Percentiles rank a stretch among this genome's conserved stretches.
These are phyloP conservation scores for Gnomoniopsis sp. DNA, from an alignment of 2,329 filamentous ascomycete genomes.

Conservation along the genomic window DNA sequence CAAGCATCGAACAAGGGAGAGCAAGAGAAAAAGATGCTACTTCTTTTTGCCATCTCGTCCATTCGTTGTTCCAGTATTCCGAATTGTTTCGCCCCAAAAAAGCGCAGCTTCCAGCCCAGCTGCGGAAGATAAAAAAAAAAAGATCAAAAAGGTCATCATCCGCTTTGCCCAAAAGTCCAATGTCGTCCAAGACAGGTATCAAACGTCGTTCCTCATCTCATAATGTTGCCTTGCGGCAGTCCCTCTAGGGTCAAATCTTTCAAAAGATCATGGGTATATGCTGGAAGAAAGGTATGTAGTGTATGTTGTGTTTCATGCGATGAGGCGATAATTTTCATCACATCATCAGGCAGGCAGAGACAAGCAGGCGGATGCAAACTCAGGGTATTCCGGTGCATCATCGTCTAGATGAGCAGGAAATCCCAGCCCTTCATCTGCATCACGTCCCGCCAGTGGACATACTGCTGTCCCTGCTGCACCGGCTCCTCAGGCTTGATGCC, in stretches of 20 bases:
- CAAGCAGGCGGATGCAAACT: slow-evolving; percentile 15
- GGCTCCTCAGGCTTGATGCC: slow-evolving; percentile 27
- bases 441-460: slow-evolving; percentile 90
- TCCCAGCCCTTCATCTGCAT: slow-evolving; percentile 92
- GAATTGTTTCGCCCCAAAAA: neutral
- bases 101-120: slow-evolving; percentile 18
- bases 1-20: neutral
- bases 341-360: slow-evolving; percentile 5
- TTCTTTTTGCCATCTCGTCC: neutral
- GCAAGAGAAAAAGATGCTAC: neutral
- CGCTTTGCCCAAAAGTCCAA: slow-evolving; percentile 7
- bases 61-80: neutral
- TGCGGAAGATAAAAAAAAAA: too few species aligned
- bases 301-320: neutral
- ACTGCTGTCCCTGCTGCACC: slow-evolving; percentile 34
- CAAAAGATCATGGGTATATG: slow-evolving; percentile 26
- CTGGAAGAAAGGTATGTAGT: slow-evolving; percentile 6
- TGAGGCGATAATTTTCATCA: neutral
- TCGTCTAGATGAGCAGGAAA: slow-evolving; percentile 74
- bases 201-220: slow-evolving; percentile 9
- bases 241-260: slow-evolving; percentile 14
- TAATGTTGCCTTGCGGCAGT: slow-evolving; percentile 17
- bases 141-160: neutral
- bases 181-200: slow-evolving; percentile 20
- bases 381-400: slow-evolving; percentile 14